Base-by-base conservation (phyloP, 306 rosid genomes). In the Quillaja saponaria region DNA sequence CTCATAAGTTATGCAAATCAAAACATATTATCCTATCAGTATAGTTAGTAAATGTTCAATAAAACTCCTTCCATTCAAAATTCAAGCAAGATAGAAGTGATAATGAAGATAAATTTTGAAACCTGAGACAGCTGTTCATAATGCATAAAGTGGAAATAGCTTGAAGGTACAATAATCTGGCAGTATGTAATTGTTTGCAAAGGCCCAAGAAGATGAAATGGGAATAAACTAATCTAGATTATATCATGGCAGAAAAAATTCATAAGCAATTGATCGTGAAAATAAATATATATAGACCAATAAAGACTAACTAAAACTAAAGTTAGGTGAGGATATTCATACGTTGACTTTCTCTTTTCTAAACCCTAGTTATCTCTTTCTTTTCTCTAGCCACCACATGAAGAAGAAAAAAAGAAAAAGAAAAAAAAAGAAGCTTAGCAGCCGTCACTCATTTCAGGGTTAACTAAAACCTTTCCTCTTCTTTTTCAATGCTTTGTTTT, bases 11-110 rank as follows among this genome's bases (percentile, higher is more conserved):
- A 3, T 10, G 28, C 51, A 57, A 63, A 35, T 49, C 49, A 57
- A 39, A 77, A 71, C 63, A 74, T 19, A 49, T 10, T 10, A 58
- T 56, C 56, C 56, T 15, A 64, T 64, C 46, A 18, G 28, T 60
- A 10, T 56, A 44, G 55, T 6, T 19, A 13, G n/a, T 25, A 20
- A 69, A 48, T 52, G 51, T 37, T 40, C 13, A 58, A 55, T 59
- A 49, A 21, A 56, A 37, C 57, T 40, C 45, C 33, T 58, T 46
- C 48, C 40, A 55, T 63, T 28, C 18, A 41, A 63, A 61, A 44
- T 31, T 39, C 21, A 47, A 40, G 48, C 57, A 66, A 16, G 55
- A 21, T 28, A 33, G 44, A 17, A 25, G 31, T 1, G 31, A 2
- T 25, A 44, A 49, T 17, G 34, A 14, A 15, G 18, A n/a, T 4